Percentiles rank a stretch among this genome's conserved stretches.
These are phyloP conservation scores for Aechmea fasciata DNA, from an alignment of 176 grass and related monocot species.

Conservation along the genomic window DNA sequence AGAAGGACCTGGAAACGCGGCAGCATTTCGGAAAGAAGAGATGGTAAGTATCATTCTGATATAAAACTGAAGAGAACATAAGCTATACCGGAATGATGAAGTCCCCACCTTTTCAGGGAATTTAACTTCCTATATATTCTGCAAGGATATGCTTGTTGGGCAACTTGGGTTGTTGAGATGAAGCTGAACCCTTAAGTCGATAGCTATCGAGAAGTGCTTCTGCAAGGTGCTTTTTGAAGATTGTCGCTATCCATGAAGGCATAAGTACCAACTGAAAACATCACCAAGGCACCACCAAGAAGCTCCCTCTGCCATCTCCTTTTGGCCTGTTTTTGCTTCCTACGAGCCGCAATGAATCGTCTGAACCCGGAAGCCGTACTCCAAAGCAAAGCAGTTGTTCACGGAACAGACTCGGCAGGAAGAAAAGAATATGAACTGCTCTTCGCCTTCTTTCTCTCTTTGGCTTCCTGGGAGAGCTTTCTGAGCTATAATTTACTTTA, in stretches of 20 bases:
- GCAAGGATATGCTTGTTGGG: no score
- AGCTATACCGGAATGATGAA: neutral
- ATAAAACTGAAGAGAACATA: neutral
- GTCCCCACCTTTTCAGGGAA: slow-evolving; percentile 11
- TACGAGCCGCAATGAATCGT: slow-evolving; percentile 1
- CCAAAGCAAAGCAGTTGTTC: slow-evolving; percentile 49
- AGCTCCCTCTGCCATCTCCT: neutral
- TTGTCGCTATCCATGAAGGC: neutral
- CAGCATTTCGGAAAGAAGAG: neutral
- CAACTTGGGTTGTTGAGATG: no score
- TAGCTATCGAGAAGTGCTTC: no score
- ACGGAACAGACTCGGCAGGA: slow-evolving; percentile 31
- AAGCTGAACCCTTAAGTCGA: no score
- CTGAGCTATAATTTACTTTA: neutral
- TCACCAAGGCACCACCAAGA: neutral
- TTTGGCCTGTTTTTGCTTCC: slow-evolving; percentile 6
- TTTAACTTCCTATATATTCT: neutral
- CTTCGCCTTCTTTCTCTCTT: slow-evolving; percentile 20
- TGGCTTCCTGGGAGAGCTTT: slow-evolving; percentile 24
- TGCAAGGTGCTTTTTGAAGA: no score
- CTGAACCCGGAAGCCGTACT: slow-evolving; percentile 26
- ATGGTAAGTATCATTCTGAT: neutral
- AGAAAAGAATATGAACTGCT: slow-evolving; percentile 59
- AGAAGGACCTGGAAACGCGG: no score
- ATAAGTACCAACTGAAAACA: neutral